These are phyloP conservation scores for Dacryopinax primogenitus DNA, from an alignment of 768 basidiomycete genomes.

Conservation along the genomic window DNA sequence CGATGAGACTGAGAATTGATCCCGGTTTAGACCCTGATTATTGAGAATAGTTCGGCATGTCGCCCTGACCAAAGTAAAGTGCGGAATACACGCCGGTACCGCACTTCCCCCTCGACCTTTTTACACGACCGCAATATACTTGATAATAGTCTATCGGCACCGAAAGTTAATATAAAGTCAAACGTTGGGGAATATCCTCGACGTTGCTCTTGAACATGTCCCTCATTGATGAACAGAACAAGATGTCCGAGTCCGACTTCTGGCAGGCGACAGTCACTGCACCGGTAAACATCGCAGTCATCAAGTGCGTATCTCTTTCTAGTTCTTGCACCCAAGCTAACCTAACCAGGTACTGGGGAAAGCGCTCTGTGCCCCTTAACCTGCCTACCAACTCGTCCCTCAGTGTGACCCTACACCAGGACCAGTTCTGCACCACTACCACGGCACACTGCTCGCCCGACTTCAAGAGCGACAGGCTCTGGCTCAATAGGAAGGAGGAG, in stretches of 20 bases:
- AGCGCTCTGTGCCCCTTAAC: conserved; percentile 88
- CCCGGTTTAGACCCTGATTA: too few species aligned
- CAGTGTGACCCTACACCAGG: conserved; percentile 94
- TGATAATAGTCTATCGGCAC: too few species aligned
- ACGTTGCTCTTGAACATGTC: neutral
- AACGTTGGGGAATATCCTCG: too few species aligned
- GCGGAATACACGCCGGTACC: neutral
- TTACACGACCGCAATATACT: too few species aligned
- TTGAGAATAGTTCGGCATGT: too few species aligned
- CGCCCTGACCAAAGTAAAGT: too few species aligned
- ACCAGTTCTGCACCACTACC: conserved; percentile 87
- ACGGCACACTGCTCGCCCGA: conserved; percentile 71
- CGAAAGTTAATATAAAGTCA: too few species aligned
- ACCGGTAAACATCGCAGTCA: conserved; percentile 95
- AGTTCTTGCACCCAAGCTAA: conserved; percentile 9
- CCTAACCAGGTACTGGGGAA: conserved; percentile 83
- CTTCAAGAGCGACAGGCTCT: conserved; percentile 66
- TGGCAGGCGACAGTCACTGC: conserved; percentile 83
- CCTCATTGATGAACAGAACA: conserved; percentile 6
- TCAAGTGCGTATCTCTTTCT: conserved; percentile 52
- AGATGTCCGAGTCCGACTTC: conserved; percentile 22
- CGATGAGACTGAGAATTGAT: too few species aligned
- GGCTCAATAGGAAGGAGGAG: conserved; percentile 91
- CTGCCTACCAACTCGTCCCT: conserved; percentile 95
- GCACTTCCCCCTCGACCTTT: neutral